Base-by-base conservation (phyloP, 495 filamentous ascomycete genomes). In the Aspergillus cristatus region DNA sequence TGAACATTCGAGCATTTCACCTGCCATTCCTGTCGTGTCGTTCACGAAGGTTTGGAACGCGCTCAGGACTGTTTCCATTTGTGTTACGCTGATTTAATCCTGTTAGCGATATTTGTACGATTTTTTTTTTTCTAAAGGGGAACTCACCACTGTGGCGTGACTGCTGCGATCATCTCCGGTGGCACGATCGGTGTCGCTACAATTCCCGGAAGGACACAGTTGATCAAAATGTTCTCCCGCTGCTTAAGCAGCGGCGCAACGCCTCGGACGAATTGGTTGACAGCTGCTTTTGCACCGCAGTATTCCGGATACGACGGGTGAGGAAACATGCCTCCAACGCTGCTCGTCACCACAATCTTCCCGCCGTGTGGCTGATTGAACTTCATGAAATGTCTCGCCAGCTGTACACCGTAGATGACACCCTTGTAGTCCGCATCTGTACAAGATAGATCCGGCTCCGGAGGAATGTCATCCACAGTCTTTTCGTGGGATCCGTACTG, bases 341-440 rank as follows among this genome's bases (percentile, higher is more conserved):
- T 55, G 2, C 52, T 40, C 2, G 55, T 58, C 2, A 55, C 48
- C 12, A 58, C 44, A 22, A 58, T 51, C 12, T 40, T 38, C 11
- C 55, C 55, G 1, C 52, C 55, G 7, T 46, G 40, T 13, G 50
- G 43, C 11, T 28, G 18, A 31, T 58, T 58, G 28, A 51, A 37
- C 12, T 52, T 47, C 55, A 58, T 58, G 32, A 58, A 55, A 29
- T 58, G 55, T n/a, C 43, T 51, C 3, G 55, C 55, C 20, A 58
- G 28, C 18, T 50, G 46, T 12, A 43, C 51, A 1, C 49, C 47
- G 24, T 58, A 51, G 5, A 58, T 31, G n/a, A 58, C 50, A 1
- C 52, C 52, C 31, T 58, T 55, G 32, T 55, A 58, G 30, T 55
- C 48, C 17, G 50, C 41, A 31, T 58, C 52, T 2, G 53, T 48